Base-by-base conservation (phyloP, 345 rosid species). In the Hibiscus syriacus region DNA sequence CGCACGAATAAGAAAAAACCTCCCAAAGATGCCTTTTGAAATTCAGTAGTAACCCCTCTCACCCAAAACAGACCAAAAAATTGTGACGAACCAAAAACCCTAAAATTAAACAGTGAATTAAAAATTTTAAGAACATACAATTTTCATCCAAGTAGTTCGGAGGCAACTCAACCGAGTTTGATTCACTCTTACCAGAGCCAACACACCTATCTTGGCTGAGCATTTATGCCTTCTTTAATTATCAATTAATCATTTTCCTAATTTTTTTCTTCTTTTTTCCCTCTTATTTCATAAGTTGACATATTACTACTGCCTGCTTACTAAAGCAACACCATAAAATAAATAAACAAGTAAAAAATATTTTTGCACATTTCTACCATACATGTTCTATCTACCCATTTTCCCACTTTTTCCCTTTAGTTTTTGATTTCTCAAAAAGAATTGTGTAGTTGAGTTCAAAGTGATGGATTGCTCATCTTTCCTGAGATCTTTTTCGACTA, bases 131-230 rank as follows among this genome's bases (percentile, higher is more conserved):
- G 67, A 50, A 79, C 95, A 52, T 86, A 94, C 99, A 82, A 65
- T 66, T 86, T 74, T 87, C 90, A 52, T 83, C 83, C 70, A 73
- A 84, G 77, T 72, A 79, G 77, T 72, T 72, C 61, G 77, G 62
- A 64, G 88, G 88, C 16, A 84, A 79, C 52, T 90, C 95, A 11
- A 75, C 62, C 69, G 79, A 74, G 73, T 77, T 83, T 39, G 81
- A 53, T 36, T 81, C 81, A 69, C 70, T 76, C 84, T 78, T 83
- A 62, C 82, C 78, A 32, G 79, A 73, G 64, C 78, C 77, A 70
- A 70, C 72, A 72, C 79, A 63, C 73, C 81, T 79, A 72, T 83
- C 90, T 72, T 11, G 19, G 41, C 48, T 53, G 29, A 67, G 5
- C 41, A 13, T 22, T 36, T 13, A 30, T 48, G 32, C 20, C 38